A percentile compares a stretch with the other conserved stretches of the same genome.
Conservation (phyloP, 1,284 basidiomycete species). For the Cryptococcus sp. region DNA sequence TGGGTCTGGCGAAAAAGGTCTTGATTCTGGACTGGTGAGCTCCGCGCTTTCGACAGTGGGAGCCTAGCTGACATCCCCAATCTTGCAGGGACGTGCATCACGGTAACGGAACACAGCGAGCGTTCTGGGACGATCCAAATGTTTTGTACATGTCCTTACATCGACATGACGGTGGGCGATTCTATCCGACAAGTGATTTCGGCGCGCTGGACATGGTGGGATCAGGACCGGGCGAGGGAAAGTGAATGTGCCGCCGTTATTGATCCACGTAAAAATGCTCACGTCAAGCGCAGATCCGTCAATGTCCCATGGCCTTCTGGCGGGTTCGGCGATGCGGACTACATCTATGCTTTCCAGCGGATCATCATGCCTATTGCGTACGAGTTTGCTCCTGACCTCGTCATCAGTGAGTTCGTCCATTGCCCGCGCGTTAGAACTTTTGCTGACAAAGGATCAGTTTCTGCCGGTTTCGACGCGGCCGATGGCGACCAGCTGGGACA, state of each 20-base stretch:
- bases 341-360: conserved; percentile 93
- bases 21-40: conserved; percentile 93
- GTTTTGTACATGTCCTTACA: conserved; percentile 97
- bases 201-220: conserved; percentile 85
- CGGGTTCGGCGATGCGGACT: conserved; percentile 93
- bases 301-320: conserved; percentile 92
- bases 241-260: conserved; percentile 59
- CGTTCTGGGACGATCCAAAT: conserved; percentile 86
- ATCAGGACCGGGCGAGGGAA: conserved; percentile 77
- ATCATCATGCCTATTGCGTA: conserved; percentile 96
- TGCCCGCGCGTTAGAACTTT: neutral
- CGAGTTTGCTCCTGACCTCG: conserved; percentile 93
- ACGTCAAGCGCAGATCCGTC: conserved; percentile 65
- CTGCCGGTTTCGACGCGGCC: conserved; percentile 97
- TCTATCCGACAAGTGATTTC: conserved; percentile 90
- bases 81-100: conserved; percentile 90
- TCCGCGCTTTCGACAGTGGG: neutral
- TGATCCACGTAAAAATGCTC: neutral
- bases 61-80: conserved; percentile 4
- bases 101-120: conserved; percentile 95
- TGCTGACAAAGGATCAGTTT: conserved; percentile 62
- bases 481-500: conserved; percentile 87
- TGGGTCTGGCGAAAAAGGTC: conserved; percentile 71
- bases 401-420: conserved; percentile 72
- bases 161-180: conserved; percentile 84